Base-by-base conservation (phyloP, 208 protist genomes). In the Trypanosoma lewisi region DNA sequence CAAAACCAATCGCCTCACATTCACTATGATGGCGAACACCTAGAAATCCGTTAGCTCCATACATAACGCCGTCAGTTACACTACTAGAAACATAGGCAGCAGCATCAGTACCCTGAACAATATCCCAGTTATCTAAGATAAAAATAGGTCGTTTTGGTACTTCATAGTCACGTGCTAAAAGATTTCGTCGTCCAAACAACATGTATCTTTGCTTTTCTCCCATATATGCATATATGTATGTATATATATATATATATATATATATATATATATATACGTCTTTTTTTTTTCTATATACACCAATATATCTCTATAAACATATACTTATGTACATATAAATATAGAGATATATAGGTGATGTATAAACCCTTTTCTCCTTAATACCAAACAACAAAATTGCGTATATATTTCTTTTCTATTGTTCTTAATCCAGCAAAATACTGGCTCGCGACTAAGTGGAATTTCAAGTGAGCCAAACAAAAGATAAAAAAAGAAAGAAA, bases 111-210 rank as follows among this genome's bases (percentile, higher is more conserved):
- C 89, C 87, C 41, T 91, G 86, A 39, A 91, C 77, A n/a, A 96
- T 78, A 51, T 87, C 70, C 74, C 76, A 83, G 34, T 65, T 77
- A 21, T 93, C 81, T 5, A 96, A 62, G 17, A 85, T 51, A 53
- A 96, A 96, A 36, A 87, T 80, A 16, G 86, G 78, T 69, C 87
- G 86, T 69, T 90, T 93, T 0, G 86, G 82, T 14, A 96, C 75
- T 36, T 92, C 85, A 64, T 96, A 96, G 33, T 96, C 86, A 44
- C 85, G 75, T n/a, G 86, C 75, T 7, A 95, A 66, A 5, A 78
- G 7, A 11, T 16, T 53, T 34, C 59, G 58, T 0, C 37, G 58
- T 17, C 59, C 34, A 47, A 61, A 36, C 21, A 55, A 34, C 52
- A 73, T 66, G 53, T 39, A 3, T 19, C 11, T 25, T 6, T 41